These are phyloP conservation scores for Spinellus fusiger DNA, from an alignment of 192 early-diverging fungal genomes.

Conservation along the genomic window DNA sequence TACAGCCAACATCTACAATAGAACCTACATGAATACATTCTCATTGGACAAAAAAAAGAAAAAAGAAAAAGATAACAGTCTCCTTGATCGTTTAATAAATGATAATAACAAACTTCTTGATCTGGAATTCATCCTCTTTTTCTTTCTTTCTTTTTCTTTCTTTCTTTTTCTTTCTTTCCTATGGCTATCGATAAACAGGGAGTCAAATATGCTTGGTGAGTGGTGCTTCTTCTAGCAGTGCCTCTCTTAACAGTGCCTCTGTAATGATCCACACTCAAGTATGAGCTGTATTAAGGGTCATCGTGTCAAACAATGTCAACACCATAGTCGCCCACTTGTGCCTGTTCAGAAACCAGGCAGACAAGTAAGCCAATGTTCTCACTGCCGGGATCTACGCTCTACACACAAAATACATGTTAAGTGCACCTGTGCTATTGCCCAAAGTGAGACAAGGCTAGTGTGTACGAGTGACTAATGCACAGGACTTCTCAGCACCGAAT, in stretches of 20 bases:
- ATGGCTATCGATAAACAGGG: slow-evolving; percentile 25
- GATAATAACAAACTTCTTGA: neutral
- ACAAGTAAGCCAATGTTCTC: slow-evolving; percentile 63
- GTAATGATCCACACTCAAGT: slow-evolving; percentile 17
- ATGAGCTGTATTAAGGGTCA: slow-evolving; percentile 52
- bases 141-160: neutral
- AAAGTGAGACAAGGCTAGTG: neutral
- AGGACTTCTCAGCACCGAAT: slow-evolving; percentile 20
- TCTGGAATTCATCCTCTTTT: neutral
- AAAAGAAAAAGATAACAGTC: no score
- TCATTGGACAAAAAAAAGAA: no score
- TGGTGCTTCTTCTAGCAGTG: neutral
- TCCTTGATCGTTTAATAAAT: neutral
- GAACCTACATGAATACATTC: no score
- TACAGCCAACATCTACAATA: no score
- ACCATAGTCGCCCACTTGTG: slow-evolving; percentile 51
- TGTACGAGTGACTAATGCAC: neutral
- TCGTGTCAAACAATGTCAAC: slow-evolving; percentile 47
- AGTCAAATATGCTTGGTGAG: slow-evolving; percentile 42
- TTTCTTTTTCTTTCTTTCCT: neutral
- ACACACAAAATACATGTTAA: slow-evolving; percentile 62
- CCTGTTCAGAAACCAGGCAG: slow-evolving; percentile 64
- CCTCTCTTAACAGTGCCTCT: neutral
- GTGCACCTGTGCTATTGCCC: slow-evolving; percentile 52
- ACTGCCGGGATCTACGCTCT: slow-evolving; percentile 64